phyloP scores from a whole-genome alignment of 2,329 filamentous ascomycete species.

The Fusarium luffae region DNA sequence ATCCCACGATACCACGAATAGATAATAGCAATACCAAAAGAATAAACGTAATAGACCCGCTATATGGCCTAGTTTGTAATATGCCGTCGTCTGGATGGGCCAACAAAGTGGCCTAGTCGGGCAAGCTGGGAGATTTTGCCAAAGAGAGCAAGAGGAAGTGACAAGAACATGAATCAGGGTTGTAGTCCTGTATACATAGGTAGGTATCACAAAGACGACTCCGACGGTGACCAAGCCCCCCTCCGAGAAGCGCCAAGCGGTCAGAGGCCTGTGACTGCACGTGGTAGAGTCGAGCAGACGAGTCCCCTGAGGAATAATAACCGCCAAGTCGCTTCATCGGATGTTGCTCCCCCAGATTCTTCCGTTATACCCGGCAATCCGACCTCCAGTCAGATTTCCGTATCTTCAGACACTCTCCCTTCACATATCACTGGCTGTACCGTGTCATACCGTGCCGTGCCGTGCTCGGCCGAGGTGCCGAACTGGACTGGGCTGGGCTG shows the following conservation, averaged over 20 bases:
- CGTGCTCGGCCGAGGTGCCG: not conserved
- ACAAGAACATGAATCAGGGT: constrained; percentile 10
- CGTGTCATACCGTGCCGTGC: not conserved
- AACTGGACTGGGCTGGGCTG: not conserved
- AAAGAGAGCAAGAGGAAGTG: not conserved
- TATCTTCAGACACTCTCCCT: constrained; percentile 1
- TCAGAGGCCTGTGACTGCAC: not conserved
- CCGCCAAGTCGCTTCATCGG: constrained; percentile 36
- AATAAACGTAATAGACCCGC: constrained; percentile 8
- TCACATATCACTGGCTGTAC: not conserved
- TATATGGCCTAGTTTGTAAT: not conserved
- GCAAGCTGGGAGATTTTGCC: not conserved
- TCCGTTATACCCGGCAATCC: constrained; percentile 11
- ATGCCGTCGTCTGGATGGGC: not conserved
- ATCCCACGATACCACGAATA: constrained; percentile 1
- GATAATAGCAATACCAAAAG: not conserved
- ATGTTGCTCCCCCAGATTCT: constrained; percentile 11
- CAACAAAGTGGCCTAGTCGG: not conserved
- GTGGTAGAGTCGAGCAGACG: not conserved
- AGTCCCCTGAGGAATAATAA: constrained; percentile 7
- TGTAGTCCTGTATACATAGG: not conserved
- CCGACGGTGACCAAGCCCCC: not conserved
- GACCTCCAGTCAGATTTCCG: constrained; percentile 9
- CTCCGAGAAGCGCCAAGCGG: not conserved
- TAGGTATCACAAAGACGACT: constrained; percentile 2